These are phyloP conservation scores for Phytopythium sindhum DNA, from an alignment of 352 stramenopile genomes.

Conservation along the genomic window DNA sequence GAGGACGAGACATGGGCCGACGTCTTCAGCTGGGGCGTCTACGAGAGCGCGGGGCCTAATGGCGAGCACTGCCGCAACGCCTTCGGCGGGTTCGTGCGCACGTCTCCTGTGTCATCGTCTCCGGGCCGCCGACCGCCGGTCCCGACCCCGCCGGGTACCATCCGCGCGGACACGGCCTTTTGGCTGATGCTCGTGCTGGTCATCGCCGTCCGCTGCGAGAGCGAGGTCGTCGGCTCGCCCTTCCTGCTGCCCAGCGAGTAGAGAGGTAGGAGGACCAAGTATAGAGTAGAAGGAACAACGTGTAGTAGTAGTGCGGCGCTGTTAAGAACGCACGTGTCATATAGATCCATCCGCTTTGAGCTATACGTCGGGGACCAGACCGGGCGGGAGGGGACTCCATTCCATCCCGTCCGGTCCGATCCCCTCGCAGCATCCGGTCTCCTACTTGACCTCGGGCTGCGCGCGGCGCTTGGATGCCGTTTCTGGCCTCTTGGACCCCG, in stretches of 20 bases:
- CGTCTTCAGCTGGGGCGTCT: slow-evolving; percentile 66
- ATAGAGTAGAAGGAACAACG: neutral
- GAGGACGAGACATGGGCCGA: slow-evolving; percentile 45
- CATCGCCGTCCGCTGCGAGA: slow-evolving; percentile 65
- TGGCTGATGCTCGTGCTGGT: slow-evolving; percentile 71
- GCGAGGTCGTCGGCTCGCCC: slow-evolving; percentile 46
- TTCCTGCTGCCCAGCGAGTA: slow-evolving; percentile 33
- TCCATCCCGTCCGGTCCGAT: too few species aligned
- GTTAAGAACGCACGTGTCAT: too few species aligned
- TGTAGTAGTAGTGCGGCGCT: too few species aligned
- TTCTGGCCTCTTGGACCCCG: slow-evolving; percentile 54
- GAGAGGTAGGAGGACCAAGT: neutral
- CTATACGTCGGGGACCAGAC: too few species aligned
- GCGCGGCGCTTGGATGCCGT: slow-evolving; percentile 53
- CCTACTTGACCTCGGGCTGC: slow-evolving; percentile 28
- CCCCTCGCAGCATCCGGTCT: neutral
- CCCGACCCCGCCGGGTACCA: neutral
- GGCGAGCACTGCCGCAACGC: slow-evolving; percentile 51
- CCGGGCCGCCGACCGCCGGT: neutral
- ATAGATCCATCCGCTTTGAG: too few species aligned
- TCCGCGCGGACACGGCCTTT: slow-evolving; percentile 38
- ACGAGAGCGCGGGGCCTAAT: slow-evolving; percentile 32
- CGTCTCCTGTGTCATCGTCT: neutral
- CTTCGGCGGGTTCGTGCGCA: slow-evolving; percentile 58
- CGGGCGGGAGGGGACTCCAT: too few species aligned